These are phyloP conservation scores for Yamadazyma spencermartinsiae DNA, from an alignment of 1,139 yeast species.

Conservation along the genomic window DNA sequence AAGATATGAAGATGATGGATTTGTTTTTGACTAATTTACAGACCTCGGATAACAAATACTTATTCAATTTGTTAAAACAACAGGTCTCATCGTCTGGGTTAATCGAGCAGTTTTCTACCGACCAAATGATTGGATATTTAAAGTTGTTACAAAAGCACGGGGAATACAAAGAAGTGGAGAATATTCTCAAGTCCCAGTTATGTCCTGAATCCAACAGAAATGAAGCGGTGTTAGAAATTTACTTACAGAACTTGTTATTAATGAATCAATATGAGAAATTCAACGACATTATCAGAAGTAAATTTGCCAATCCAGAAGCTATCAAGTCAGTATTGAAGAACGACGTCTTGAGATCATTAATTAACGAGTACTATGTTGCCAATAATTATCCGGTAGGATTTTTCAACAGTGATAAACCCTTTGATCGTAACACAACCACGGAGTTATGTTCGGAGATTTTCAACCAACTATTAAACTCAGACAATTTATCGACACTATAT, in stretches of 20 bases:
- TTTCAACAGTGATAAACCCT: conserved; percentile 1
- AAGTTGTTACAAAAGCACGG: conserved; percentile 9
- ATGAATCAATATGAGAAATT: conserved; percentile 16
- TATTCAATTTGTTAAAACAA: conserved; percentile 5
- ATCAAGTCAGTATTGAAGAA: conserved; percentile 13
- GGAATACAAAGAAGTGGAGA: conserved; percentile 8
- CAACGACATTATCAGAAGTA: conserved; percentile 9
- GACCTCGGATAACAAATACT: conserved; percentile 14
- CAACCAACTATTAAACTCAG: conserved; percentile 9
- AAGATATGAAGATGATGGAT: conserved; percentile 9
- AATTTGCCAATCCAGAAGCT: conserved; percentile 7
- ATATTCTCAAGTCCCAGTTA: conserved; percentile 5
- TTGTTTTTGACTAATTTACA: conserved; percentile 6
- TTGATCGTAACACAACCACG: conserved; percentile 1
- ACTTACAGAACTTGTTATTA: conserved; percentile 15
- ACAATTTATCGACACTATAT: conserved; percentile 8
- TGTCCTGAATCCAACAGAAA: not conserved
- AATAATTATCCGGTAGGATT: conserved; percentile 2
- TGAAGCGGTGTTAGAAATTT: conserved; percentile 4
- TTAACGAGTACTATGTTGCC: conserved; percentile 11
- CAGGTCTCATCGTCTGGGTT: not conserved
- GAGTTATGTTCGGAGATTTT: conserved; percentile 10
- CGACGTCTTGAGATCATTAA: conserved; percentile 6
- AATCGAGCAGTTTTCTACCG: conserved; percentile 4
- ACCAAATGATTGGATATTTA: conserved; percentile 9